Evolutionary conservation across 1,139 yeast genomes (phyloP).

Genomic region (Kluyveromyces marxianus): DNA sequence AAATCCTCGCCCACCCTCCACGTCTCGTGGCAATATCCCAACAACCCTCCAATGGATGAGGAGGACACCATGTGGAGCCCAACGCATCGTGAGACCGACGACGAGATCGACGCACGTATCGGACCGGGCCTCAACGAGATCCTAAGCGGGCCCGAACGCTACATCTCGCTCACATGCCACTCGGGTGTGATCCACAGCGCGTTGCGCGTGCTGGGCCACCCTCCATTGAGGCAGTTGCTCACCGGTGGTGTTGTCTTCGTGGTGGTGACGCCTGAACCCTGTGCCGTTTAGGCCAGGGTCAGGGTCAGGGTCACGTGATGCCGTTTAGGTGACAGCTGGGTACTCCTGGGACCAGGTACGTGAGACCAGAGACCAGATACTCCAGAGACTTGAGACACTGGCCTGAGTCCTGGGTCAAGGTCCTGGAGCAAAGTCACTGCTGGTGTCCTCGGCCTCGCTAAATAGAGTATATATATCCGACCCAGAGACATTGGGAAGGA

Average conservation of each 20-base stretch:
- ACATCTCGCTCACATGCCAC: conserved; percentile 49
- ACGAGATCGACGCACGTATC: conserved; percentile 44
- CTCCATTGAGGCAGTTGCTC: conserved; percentile 43
- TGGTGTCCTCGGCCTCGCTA: too few relatives aligned
- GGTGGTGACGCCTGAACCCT: conserved; percentile 36
- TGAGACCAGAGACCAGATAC: too few relatives aligned
- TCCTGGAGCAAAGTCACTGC: too few relatives aligned
- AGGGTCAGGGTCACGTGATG: conserved; percentile 10
- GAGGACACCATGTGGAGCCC: conserved; percentile 38
- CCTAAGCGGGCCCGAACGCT: conserved; percentile 26
- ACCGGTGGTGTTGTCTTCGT: conserved; percentile 59
- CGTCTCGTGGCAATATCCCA: conserved; percentile 31
- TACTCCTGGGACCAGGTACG: too few relatives aligned
- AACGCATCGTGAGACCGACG: conserved; percentile 39
- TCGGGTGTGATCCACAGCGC: conserved; percentile 53
- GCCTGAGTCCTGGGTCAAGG: too few relatives aligned
- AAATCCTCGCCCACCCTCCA: conserved; percentile 19
- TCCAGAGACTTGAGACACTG: too few relatives aligned
- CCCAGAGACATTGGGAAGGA: too few relatives aligned
- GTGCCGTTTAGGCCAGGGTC: too few relatives aligned
- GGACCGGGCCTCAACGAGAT: conserved; percentile 34
- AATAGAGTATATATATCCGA: too few relatives aligned
- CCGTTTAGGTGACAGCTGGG: neutral
- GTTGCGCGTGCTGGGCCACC: conserved; percentile 45
- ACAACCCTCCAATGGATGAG: conserved; percentile 42